Evolutionary conservation across 129 eudicot species (phyloP), one percentile per base, ranked within the genome.

Genomic region (Helichrysum umbraculigerum): DNA sequence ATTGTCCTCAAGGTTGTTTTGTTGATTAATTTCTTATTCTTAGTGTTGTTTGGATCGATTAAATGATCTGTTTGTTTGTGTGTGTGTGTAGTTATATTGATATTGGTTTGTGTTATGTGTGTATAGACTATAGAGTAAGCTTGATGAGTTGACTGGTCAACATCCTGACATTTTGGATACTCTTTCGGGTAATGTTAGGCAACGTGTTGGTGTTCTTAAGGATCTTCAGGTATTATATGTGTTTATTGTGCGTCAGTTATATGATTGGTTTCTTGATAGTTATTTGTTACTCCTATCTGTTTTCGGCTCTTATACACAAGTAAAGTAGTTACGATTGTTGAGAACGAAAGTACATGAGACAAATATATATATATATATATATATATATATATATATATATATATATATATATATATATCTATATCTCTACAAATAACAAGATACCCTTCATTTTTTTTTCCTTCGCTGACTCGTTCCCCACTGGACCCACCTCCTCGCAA

Each of bases 161-260:
- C 95, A 82, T 70, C 81, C 88, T 42, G 90, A 81, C 70, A 71
- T 90, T 59, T 86, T 88, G 71, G 90, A 88, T 35, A 83, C 74
- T 4, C 81, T 90, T 63, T 65, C 87, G 5, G 86, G 83, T 21
- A 76, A 72, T 54, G 91, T 88, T 76, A 83, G 85, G 78, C 83
- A 80, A 62, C 93, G 96, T 11, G 93, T 90, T 70, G 91, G 74
- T 15, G 87, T 80, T 72, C 86, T 90, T 16, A 86, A 85, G 86
- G 93, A 84, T 72, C 81, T 90, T 67, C 96, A 90, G 92, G 96
- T 75, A 17, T 82, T 66, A 2, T 42, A 2, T 60, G 34, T 25
- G 33, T 77, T 52, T 35, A 41, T 37, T 17, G n/a, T n/a, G 42
- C 39, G 63, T 37, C 21, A 50, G 70, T 15, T 66, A 2, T 73